These are phyloP conservation scores for Penicillium steckii DNA, from an alignment of 495 filamentous ascomycete species.

Conservation along the genomic window DNA sequence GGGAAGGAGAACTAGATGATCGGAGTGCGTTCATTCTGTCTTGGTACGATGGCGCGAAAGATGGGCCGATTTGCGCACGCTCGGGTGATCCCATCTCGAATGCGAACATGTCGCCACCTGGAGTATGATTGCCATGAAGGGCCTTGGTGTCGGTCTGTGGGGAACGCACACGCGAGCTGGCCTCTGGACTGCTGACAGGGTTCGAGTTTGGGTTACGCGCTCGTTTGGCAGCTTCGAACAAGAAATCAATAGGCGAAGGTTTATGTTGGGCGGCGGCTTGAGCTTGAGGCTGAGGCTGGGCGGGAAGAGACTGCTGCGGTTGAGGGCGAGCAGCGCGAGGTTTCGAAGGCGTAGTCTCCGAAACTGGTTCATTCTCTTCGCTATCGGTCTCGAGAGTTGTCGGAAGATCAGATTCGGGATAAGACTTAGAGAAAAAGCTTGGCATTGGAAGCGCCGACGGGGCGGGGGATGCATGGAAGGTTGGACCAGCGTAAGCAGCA, in stretches of 20 bases:
- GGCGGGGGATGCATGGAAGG: conserved; percentile 93
- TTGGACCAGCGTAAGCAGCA: conserved; percentile 83
- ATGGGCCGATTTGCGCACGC: conserved; percentile 50
- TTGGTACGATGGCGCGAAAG: conserved; percentile 66
- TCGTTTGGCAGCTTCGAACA: conserved; percentile 83
- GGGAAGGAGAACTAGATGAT: conserved; percentile 24
- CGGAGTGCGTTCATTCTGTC: conserved; percentile 62
- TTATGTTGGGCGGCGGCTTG: conserved; percentile 35
- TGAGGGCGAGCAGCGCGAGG: conserved; percentile 26
- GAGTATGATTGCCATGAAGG: conserved; percentile 31
- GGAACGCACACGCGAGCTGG: conserved; percentile 32
- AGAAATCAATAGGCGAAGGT: conserved; percentile 79
- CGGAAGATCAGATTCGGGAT: conserved; percentile 55
- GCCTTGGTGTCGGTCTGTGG: conserved; percentile 38
- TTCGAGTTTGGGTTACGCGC: conserved; percentile 41
- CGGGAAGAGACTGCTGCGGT: conserved; percentile 2
- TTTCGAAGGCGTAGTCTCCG: conserved; percentile 45
- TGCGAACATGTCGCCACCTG: conserved; percentile 57
- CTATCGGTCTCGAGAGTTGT: conserved; percentile 39
- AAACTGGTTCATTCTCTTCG: conserved; percentile 35
- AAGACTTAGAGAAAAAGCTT: conserved; percentile 82
- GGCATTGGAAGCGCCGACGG: conserved; percentile 92
- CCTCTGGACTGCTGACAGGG: conserved; percentile 44
- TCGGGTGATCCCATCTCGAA: conserved; percentile 62
- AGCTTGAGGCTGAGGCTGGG: neutral